Evolutionary conservation across 2,329 filamentous ascomycete genomes (phyloP), one percentile per base, ranked within the genome.

Genomic region (Calonectria fujianensis): DNA sequence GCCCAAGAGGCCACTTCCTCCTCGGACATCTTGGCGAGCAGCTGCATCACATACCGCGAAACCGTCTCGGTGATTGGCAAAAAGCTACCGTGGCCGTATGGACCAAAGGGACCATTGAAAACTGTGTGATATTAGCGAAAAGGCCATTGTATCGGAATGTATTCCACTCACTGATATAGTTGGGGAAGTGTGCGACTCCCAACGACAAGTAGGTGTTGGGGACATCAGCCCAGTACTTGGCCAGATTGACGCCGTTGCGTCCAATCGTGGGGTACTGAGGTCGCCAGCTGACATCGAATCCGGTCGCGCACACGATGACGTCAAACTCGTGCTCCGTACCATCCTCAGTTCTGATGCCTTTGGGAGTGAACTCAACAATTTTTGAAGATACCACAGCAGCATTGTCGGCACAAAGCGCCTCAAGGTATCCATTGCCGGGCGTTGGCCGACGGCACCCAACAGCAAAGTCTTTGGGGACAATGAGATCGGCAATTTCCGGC

Each of bases 191-290:
- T 41, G 77, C 75, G 8, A 80, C 77, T 0, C 70, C 72, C 39
- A 81, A 27, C 6, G 74, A 79, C 27, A 81, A 63, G 41, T 81
- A 81, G 3, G 77, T 77, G 54, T 81, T 76, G 10, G 80, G 78
- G 1, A 76, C 68, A 18, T 79, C 64, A 1, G 41, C 41, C 77
- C 73, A 78, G 45, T 78, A 74, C 2, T 76, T 59, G 59, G 50
- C 35, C 2, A 85, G 78, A 54, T 76, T 78, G 63, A 80, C 74
- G 27, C 81, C 82, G 2, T 82, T 80, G 67, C 84, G 85, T 3
- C 90, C 89, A 13, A 85, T 83, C 10, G 92, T 86, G 20, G 86
- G 85, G 51, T 92, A 84, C 2, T 78, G 77, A 11, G 83, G 80
- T 13, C 69, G 69, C 77, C 83, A 84, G 7, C 79, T 79, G 0